A percentile compares a stretch with the other conserved stretches of the same genome.
phyloP scores from a whole-genome alignment of 495 filamentous ascomycete species.

The Penicillium chermesinum region DNA sequence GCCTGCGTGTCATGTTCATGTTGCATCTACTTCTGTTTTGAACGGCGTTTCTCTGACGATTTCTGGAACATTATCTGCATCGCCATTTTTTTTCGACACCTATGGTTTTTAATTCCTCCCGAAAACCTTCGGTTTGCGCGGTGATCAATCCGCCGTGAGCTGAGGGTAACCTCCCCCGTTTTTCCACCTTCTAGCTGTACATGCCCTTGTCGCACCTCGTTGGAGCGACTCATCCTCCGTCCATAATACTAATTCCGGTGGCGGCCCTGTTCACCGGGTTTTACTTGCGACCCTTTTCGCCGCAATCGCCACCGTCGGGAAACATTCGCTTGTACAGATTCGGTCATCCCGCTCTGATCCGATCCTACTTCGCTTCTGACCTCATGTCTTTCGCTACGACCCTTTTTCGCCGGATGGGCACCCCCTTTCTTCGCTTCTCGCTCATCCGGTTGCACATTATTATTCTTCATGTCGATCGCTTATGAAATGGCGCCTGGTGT shows the following conservation, averaged over 20 bases:
- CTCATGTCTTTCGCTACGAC: constrained; percentile 39
- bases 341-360: constrained; percentile 8
- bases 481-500: constrained; percentile 39
- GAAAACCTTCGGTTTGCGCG: constrained; percentile 19
- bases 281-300: constrained; percentile 12
- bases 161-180: constrained; percentile 25
- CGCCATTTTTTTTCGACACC: constrained; percentile 44
- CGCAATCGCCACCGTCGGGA: constrained; percentile 24
- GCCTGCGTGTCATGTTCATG: constrained; percentile 16
- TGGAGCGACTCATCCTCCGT: constrained; percentile 25
- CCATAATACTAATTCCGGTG: constrained; percentile 45
- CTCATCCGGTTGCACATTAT: constrained; percentile 38
- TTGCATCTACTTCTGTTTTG: constrained; percentile 29
- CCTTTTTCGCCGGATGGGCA: constrained; percentile 35
- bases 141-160: constrained; percentile 14
- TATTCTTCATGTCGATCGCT: constrained; percentile 47
- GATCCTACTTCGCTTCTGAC: constrained; percentile 30
- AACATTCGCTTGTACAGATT: constrained; percentile 43
- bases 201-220: constrained; percentile 24
- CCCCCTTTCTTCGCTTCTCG: constrained; percentile 26
- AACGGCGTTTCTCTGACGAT: constrained; percentile 41
- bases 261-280: constrained; percentile 16
- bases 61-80: constrained; percentile 41
- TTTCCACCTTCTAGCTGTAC: constrained; percentile 31
- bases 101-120: constrained; percentile 33